A percentile compares a stretch with the other conserved stretches of the same genome.
phyloP scores from a whole-genome alignment of 768 basidiomycete genomes.

The Rossbeevera mucosa region DNA sequence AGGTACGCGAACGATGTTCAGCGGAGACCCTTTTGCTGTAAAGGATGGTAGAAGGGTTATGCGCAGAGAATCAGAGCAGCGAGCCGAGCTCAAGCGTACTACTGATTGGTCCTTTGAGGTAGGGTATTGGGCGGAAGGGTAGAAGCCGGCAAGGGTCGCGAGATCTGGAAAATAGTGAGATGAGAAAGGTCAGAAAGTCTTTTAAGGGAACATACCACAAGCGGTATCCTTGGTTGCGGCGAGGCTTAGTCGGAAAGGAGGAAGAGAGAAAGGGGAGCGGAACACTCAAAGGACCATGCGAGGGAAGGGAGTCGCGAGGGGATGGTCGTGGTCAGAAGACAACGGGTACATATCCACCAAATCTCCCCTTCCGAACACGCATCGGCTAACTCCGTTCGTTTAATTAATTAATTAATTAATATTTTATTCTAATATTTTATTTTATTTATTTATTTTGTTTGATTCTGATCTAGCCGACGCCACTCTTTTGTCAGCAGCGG shows the following conservation, averaged over 20 bases:
- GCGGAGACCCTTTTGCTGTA: slow-evolving; percentile 35
- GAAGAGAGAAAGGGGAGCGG: slow-evolving; percentile 24
- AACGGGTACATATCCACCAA: slow-evolving; percentile 28
- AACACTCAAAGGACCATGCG: slow-evolving; percentile 35
- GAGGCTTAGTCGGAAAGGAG: slow-evolving; percentile 37
- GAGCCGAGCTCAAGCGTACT: slow-evolving; percentile 71
- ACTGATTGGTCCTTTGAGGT: slow-evolving; percentile 38
- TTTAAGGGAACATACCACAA: slow-evolving; percentile 36
- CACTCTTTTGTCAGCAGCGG: slow-evolving; percentile 4
- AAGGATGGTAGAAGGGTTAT: slow-evolving; percentile 5
- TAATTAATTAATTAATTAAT: slow-evolving; percentile 10
- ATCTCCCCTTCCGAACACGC: slow-evolving; percentile 14
- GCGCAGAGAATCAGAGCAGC: slow-evolving; percentile 39
- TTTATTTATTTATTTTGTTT: slow-evolving; percentile 6
- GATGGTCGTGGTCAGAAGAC: slow-evolving; percentile 29
- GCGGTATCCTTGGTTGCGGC: slow-evolving; percentile 52
- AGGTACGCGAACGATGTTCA: slow-evolving; percentile 46
- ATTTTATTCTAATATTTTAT: not conserved
- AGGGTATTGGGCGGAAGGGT: slow-evolving; percentile 40
- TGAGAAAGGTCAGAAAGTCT: not conserved
- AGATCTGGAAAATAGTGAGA: slow-evolving; percentile 47
- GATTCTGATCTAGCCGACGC: slow-evolving; percentile 29
- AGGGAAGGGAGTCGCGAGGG: slow-evolving; percentile 20
- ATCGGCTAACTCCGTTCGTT: slow-evolving; percentile 27
- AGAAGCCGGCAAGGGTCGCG: slow-evolving; percentile 93